phyloP scores from a whole-genome alignment of 148 eudicot species.

The Rheum nobile region DNA sequence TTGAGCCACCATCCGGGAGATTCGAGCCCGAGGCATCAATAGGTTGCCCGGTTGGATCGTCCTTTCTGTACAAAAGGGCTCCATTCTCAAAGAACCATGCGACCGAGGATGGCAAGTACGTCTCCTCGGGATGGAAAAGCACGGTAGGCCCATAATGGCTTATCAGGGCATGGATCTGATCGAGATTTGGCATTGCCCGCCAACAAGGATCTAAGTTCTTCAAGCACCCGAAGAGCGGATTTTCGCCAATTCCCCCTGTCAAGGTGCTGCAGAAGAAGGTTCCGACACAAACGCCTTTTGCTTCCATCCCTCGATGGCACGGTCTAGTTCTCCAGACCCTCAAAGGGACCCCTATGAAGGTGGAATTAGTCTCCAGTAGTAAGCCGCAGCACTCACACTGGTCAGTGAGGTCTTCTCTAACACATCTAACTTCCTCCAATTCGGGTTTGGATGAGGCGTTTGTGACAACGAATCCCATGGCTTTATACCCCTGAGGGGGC shows the following conservation, averaged over 20 bases:
- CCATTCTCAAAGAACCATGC: slow-evolving; percentile 32
- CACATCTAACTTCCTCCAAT: slow-evolving; percentile 23
- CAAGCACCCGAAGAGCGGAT: slow-evolving; percentile 15
- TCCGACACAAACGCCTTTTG: slow-evolving; percentile 21
- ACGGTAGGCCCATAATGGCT: slow-evolving; percentile 24
- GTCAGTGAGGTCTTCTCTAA: slow-evolving; percentile 21
- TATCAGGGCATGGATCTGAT: slow-evolving; percentile 22
- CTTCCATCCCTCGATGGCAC: slow-evolving; percentile 18
- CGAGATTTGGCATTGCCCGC: slow-evolving; percentile 26
- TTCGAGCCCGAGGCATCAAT: slow-evolving; percentile 25
- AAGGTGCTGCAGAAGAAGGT: slow-evolving; percentile 14
- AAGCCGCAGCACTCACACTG: slow-evolving; percentile 18
- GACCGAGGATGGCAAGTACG: slow-evolving; percentile 29
- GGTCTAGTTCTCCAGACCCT: slow-evolving; percentile 19
- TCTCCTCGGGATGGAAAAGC: slow-evolving; percentile 31
- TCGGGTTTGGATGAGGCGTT: slow-evolving; percentile 22
- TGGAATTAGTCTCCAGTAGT: slow-evolving; percentile 4
- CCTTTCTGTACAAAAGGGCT: slow-evolving; percentile 18
- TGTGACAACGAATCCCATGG: slow-evolving; percentile 22
- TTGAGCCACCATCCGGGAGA: slow-evolving; percentile 34
- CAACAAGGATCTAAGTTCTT: slow-evolving; percentile 14
- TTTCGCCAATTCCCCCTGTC: background rate
- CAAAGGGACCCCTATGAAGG: slow-evolving; percentile 9
- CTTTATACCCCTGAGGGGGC: slow-evolving; percentile 23
- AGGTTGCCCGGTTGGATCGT: slow-evolving; percentile 16